Evolutionary conservation across 1,139 yeast genomes (phyloP).

Genomic region (Nakaseomyces nivariensis): DNA sequence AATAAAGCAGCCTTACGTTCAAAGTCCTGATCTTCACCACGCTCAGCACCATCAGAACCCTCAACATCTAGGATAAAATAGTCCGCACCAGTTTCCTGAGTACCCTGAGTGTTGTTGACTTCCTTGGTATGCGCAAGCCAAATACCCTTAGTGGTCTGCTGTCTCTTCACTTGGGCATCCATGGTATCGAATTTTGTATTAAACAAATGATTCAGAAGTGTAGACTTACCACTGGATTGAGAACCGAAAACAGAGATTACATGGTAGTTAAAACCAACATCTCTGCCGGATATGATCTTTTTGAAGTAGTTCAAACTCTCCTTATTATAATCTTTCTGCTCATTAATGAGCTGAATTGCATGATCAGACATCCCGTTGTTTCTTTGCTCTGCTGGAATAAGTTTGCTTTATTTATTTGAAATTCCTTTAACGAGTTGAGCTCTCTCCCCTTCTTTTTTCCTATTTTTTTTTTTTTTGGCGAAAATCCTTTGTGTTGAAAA

Average conservation of each 20-base stretch:
- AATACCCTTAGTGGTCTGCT: slow-evolving; percentile 91
- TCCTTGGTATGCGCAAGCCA: slow-evolving; percentile 70
- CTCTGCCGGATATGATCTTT: slow-evolving; percentile 28
- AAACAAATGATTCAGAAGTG: slow-evolving; percentile 74
- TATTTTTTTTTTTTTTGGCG: no score
- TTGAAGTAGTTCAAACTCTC: slow-evolving; percentile 31
- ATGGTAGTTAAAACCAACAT: slow-evolving; percentile 68
- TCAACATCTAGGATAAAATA: slow-evolving; percentile 83
- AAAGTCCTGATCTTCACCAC: slow-evolving; percentile 97
- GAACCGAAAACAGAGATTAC: slow-evolving; percentile 94
- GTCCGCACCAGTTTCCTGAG: slow-evolving; percentile 6
- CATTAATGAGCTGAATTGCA: slow-evolving; percentile 66
- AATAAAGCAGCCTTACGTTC: slow-evolving; percentile 93
- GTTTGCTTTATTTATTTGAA: no score
- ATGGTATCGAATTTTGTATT: slow-evolving; percentile 85
- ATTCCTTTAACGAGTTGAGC: neutral
- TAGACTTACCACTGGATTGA: slow-evolving; percentile 93
- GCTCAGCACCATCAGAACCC: slow-evolving; percentile 95
- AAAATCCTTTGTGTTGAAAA: neutral
- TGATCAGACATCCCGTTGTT: slow-evolving; percentile 1
- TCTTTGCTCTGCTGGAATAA: no score
- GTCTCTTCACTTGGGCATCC: slow-evolving; percentile 63
- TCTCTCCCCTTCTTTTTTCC: neutral
- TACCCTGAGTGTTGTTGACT: slow-evolving; percentile 30
- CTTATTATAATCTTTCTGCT: slow-evolving; percentile 53